These are phyloP conservation scores for Blastomyces parvus DNA, from an alignment of 2,329 filamentous ascomycete genomes.

Conservation along the genomic window DNA sequence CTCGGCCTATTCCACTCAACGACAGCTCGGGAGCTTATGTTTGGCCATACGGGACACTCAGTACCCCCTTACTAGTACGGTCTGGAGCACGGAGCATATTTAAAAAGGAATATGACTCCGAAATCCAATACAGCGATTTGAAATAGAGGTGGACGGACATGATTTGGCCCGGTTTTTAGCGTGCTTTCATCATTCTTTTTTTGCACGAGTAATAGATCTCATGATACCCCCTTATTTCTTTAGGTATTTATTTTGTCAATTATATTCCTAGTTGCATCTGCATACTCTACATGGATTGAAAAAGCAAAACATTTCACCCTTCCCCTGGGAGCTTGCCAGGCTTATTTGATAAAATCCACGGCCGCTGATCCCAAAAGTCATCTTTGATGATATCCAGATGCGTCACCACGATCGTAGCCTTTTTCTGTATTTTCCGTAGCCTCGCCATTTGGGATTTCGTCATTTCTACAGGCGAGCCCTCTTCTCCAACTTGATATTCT, in stretches of 20 bases:
- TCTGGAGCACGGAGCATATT: background rate
- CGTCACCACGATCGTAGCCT: slow-evolving; percentile 70
- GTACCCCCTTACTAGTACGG: background rate
- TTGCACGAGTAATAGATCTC: background rate
- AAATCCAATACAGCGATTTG: background rate
- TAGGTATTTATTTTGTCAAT: background rate
- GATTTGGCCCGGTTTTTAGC: background rate
- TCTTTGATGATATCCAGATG: slow-evolving; percentile 93
- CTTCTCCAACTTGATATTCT: slow-evolving; percentile 30
- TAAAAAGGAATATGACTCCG: background rate
- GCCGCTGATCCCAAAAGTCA: slow-evolving; percentile 80
- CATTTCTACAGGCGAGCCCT: slow-evolving; percentile 39
- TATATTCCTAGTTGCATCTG: background rate
- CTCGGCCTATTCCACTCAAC: background rate
- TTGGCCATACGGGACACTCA: too few species aligned
- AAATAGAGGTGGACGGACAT: background rate
- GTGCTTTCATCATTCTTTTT: background rate
- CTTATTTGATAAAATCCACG: slow-evolving; percentile 71
- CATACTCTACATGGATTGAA: background rate
- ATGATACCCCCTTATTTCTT: slow-evolving; percentile 1
- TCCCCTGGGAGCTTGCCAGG: slow-evolving; percentile 59
- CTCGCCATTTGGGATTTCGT: slow-evolving; percentile 78
- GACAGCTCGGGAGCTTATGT: background rate
- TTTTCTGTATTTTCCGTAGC: slow-evolving; percentile 67
- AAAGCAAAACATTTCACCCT: background rate